These are phyloP conservation scores for Parastagonospora nodorum DNA, from an alignment of 2,329 filamentous ascomycete genomes.

Conservation along the genomic window DNA sequence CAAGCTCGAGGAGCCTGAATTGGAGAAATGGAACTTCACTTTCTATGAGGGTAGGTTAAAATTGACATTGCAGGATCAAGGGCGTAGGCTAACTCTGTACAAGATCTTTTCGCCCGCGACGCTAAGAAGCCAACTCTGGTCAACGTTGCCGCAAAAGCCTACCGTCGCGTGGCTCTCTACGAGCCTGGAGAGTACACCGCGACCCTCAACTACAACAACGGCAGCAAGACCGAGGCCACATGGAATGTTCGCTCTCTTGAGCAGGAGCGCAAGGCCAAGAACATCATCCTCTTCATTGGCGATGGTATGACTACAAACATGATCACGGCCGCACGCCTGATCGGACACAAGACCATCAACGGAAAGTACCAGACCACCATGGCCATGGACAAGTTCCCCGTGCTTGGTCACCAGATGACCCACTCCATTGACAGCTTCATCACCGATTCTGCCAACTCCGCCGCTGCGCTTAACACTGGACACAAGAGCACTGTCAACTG, in stretches of 20 bases:
- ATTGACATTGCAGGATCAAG: background rate
- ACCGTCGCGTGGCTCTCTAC: conserved; percentile 74
- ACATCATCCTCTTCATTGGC: conserved; percentile 84
- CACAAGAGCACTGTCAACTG: conserved; percentile 86
- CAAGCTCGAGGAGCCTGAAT: conserved; percentile 67
- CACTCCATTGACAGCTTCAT: conserved; percentile 86
- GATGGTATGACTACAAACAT: conserved; percentile 73
- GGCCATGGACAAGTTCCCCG: conserved; percentile 80
- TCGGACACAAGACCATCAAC: conserved; percentile 82
- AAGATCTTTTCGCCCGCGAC: conserved; percentile 76
- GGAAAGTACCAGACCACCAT: conserved; percentile 79
- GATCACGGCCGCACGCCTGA: conserved; percentile 79
- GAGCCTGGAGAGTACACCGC: conserved; percentile 81
- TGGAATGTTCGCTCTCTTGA: conserved; percentile 77
- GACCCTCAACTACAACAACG: conserved; percentile 75
- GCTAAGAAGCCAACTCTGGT: conserved; percentile 71
- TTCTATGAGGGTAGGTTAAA: conserved; percentile 71
- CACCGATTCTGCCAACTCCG: conserved; percentile 85
- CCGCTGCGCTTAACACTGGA: conserved; percentile 78
- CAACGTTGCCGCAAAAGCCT: conserved; percentile 79
- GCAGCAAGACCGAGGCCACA: conserved; percentile 71
- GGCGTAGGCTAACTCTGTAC: conserved; percentile 5
- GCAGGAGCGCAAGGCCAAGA: conserved; percentile 76
- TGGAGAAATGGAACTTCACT: conserved; percentile 83
- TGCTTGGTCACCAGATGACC: conserved; percentile 87